Evolutionary conservation across 805 yeast genomes (phyloP).

Genomic region (Priceomyces castillae): DNA sequence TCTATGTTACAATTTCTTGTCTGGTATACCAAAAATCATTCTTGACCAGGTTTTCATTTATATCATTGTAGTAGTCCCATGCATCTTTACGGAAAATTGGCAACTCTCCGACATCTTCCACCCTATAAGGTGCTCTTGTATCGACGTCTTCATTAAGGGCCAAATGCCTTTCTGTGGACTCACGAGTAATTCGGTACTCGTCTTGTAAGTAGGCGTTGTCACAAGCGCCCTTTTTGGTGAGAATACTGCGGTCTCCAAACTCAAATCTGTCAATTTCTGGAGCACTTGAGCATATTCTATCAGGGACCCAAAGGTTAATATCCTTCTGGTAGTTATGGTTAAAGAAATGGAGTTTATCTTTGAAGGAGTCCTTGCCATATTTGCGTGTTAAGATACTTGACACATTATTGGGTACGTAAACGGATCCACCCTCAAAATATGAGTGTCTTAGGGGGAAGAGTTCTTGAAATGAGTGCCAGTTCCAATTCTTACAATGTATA

Average conservation of each 20-base stretch:
- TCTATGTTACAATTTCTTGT: slow-evolving; percentile 8
- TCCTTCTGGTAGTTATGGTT: slow-evolving; percentile 42
- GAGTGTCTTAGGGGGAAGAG: slow-evolving; percentile 35
- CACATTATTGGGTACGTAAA: slow-evolving; percentile 34
- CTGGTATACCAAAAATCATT: slow-evolving; percentile 21
- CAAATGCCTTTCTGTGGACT: slow-evolving; percentile 23
- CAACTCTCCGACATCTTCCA: slow-evolving; percentile 26
- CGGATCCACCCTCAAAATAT: slow-evolving; percentile 35
- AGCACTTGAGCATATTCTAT: slow-evolving; percentile 31
- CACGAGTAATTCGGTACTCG: slow-evolving; percentile 32
- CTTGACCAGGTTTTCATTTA: slow-evolving; percentile 13
- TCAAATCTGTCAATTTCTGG: slow-evolving; percentile 25
- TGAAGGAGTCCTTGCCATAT: slow-evolving; percentile 30
- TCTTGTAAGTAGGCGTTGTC: slow-evolving; percentile 31
- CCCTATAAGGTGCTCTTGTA: slow-evolving; percentile 22
- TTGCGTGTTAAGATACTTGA: slow-evolving; percentile 28
- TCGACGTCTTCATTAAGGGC: slow-evolving; percentile 21
- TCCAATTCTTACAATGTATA: slow-evolving; percentile 40
- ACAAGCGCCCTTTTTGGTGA: slow-evolving; percentile 41
- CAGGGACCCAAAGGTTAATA: slow-evolving; percentile 47
- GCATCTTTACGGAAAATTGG: slow-evolving; percentile 41
- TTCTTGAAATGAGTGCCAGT: slow-evolving; percentile 38
- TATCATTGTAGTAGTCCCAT: slow-evolving; percentile 30
- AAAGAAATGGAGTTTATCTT: slow-evolving; percentile 24
- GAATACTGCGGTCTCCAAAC: slow-evolving; percentile 21